A percentile compares a stretch with the other conserved stretches of the same genome.
Conservation (phyloP, 2,329 filamentous ascomycete species). For the Stachybotrys chlorohalonatus region DNA sequence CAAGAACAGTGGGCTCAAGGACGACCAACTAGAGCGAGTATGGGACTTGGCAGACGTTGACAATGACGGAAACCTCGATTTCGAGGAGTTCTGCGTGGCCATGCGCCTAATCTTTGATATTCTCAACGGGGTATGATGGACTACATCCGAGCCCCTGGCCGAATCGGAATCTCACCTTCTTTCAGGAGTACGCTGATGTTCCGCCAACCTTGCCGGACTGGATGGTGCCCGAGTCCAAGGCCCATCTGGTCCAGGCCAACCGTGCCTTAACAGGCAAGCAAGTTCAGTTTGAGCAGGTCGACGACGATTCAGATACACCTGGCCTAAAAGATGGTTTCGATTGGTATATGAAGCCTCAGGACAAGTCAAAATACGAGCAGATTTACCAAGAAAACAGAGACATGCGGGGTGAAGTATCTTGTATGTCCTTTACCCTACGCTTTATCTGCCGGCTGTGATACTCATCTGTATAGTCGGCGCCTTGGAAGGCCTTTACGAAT, state of each 20-base stretch:
- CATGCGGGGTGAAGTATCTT: slow-evolving; percentile 73
- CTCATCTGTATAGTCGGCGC: slow-evolving; percentile 52
- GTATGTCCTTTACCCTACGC: slow-evolving; percentile 34
- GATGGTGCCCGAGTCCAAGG: slow-evolving; percentile 93
- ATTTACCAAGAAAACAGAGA: slow-evolving; percentile 93
- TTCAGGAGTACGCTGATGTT: slow-evolving; percentile 82
- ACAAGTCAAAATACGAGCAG: slow-evolving; percentile 92
- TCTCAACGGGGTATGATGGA: slow-evolving; percentile 70
- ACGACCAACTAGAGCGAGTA: slow-evolving; percentile 83
- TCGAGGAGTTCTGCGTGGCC: slow-evolving; percentile 98
- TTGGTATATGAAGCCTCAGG: slow-evolving; percentile 94
- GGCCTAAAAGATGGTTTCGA: slow-evolving; percentile 95
- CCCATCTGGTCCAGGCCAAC: slow-evolving; percentile 77
- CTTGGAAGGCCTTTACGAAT: slow-evolving; percentile 77
- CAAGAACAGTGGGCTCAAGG: slow-evolving; percentile 54
- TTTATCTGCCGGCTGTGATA: background rate
- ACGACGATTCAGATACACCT: slow-evolving; percentile 71
- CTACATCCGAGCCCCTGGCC: background rate
- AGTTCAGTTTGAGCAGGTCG: slow-evolving; percentile 75
- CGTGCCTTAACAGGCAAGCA: slow-evolving; percentile 72
- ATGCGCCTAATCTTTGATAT: slow-evolving; percentile 98
- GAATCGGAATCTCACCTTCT: slow-evolving; percentile 6
- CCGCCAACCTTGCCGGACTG: slow-evolving; percentile 81
- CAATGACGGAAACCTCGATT: slow-evolving; percentile 93
- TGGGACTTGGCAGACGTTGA: slow-evolving; percentile 98